phyloP scores from a whole-genome alignment of 2,329 filamentous ascomycete species.

The Venturia aucupariae region DNA sequence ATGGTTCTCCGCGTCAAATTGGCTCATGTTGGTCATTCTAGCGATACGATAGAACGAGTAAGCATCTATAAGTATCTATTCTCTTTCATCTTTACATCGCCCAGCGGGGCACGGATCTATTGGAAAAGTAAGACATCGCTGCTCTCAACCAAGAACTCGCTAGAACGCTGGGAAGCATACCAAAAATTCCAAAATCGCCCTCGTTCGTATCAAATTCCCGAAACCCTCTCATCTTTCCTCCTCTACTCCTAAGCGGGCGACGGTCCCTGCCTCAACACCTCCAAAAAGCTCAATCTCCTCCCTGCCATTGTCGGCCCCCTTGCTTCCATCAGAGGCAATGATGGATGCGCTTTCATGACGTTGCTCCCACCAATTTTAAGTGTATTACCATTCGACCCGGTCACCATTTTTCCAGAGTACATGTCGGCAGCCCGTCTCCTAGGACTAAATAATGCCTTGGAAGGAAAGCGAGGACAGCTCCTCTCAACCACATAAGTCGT shows the following conservation, averaged over 20 bases:
- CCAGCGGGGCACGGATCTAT: no score
- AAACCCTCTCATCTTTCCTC: not conserved
- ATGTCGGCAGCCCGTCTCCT: not conserved
- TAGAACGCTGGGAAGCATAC: not conserved
- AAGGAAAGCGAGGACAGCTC: not conserved
- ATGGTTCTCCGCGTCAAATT: no score
- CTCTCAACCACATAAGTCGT: not conserved
- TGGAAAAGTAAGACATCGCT: no score
- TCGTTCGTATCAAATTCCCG: not conserved
- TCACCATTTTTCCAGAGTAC: not conserved
- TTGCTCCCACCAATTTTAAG: not conserved
- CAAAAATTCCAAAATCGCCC: not conserved
- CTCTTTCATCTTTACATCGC: no score
- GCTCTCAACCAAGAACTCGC: not conserved
- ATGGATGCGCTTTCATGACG: not conserved
- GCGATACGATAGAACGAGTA: no score
- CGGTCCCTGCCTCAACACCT: not conserved
- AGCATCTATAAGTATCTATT: no score
- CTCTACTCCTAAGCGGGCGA: not conserved
- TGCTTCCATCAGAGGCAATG: not conserved
- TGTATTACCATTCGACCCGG: not conserved
- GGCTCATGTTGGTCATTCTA: no score
- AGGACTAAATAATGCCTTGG: not conserved
- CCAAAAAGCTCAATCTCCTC: not conserved
- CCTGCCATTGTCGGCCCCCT: not conserved